A percentile compares a stretch with the other conserved stretches of the same genome.
These are phyloP conservation scores for Talaromyces sp. DNA, from an alignment of 2,329 filamentous ascomycete genomes.

Conservation along the genomic window DNA sequence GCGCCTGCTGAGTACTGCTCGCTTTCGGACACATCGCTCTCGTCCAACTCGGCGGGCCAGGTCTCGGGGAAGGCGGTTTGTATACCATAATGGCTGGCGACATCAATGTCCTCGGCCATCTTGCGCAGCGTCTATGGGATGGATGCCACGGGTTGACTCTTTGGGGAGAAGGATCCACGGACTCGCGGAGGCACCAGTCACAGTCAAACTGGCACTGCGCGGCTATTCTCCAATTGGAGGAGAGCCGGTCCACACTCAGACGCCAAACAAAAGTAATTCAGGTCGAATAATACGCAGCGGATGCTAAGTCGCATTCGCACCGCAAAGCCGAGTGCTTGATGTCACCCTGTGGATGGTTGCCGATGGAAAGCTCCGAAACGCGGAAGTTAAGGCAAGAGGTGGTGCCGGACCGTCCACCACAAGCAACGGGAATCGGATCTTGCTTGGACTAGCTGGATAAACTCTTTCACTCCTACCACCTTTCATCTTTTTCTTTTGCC, in stretches of 20 bases:
- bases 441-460: conserved; percentile 10
- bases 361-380: conserved; percentile 14
- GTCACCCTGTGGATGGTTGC: conserved; percentile 1
- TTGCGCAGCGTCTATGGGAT: conserved; percentile 15
- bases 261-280: neutral
- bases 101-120: conserved; percentile 65
- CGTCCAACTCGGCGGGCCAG: conserved; percentile 82
- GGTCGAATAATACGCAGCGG: neutral
- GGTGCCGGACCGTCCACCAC: neutral
- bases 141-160: neutral
- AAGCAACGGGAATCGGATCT: conserved; percentile 10
- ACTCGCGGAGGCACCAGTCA: neutral
- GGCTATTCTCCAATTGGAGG: neutral
- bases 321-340: neutral
- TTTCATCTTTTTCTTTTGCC: conserved; percentile 3
- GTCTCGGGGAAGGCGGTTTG: conserved; percentile 70
- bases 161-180: neutral
- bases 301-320: conserved; percentile 5
- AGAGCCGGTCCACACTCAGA: neutral
- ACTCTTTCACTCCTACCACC: conserved; percentile 8
- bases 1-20: conserved; percentile 29
- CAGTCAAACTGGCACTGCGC: neutral
- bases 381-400: conserved; percentile 13
- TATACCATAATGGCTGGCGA: conserved; percentile 88
- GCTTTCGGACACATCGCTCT: conserved; percentile 63